Evolutionary conservation across 495 filamentous ascomycete species (phyloP).

Genomic region (Penicillium desertorum): DNA sequence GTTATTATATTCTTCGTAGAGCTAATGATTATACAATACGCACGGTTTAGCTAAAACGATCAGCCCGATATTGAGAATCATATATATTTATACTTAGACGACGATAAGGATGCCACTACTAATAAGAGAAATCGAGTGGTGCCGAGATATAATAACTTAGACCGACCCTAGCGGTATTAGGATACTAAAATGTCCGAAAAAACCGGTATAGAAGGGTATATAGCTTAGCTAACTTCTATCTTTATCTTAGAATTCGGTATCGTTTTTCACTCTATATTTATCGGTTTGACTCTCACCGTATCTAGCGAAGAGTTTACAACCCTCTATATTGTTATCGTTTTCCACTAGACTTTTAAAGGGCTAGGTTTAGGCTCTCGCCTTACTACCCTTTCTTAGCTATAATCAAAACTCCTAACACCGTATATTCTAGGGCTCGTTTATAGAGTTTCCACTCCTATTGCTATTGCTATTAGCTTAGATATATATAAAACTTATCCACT

Average conservation of each 20-base stretch:
- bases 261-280: constrained; percentile 79
- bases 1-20: constrained; percentile 85
- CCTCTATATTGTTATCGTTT: constrained; percentile 73
- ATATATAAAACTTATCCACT: constrained; percentile 64
- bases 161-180: constrained; percentile 57
- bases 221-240: constrained; percentile 48
- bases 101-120: too few species aligned
- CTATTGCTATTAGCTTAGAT: constrained; percentile 79
- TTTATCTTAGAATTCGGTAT: constrained; percentile 75
- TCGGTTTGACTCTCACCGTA: constrained; percentile 73
- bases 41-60: constrained; percentile 60
- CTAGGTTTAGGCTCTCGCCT: constrained; percentile 78
- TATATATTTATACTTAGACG: too few species aligned
- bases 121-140: constrained; percentile 26
- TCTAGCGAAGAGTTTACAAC: constrained; percentile 66
- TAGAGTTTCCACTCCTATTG: constrained; percentile 76
- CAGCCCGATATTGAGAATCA: constrained; percentile 11
- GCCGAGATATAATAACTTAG: constrained; percentile 62
- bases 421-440: constrained; percentile 68
- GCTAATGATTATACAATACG: constrained; percentile 73
- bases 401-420: constrained; percentile 62
- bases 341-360: constrained; percentile 83
- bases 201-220: too few species aligned
- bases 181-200: constrained; percentile 16
- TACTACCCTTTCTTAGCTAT: constrained; percentile 68